Evolutionary conservation across 306 rosid genomes (phyloP).

Genomic region (Malus sylvestris): DNA sequence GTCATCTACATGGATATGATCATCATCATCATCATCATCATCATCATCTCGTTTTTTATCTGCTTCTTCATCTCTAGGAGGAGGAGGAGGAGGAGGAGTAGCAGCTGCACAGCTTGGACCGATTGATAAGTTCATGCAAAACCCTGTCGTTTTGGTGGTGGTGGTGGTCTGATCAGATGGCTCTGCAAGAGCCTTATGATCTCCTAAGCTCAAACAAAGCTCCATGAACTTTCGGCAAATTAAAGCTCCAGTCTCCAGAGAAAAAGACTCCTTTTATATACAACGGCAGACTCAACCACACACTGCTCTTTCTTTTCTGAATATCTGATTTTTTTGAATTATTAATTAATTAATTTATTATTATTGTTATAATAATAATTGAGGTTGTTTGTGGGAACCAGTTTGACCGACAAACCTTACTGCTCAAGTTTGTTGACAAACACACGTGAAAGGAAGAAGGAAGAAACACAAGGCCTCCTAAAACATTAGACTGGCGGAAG

Average conservation of each 20-base stretch:
- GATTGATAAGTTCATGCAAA: constrained; percentile 28
- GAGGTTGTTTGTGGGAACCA: constrained; percentile 15
- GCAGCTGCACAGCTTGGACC: constrained; percentile 5
- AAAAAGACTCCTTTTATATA: background rate
- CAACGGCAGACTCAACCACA: constrained; percentile 15
- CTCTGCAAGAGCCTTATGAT: background rate
- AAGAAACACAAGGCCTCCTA: background rate
- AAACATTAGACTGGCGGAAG: background rate
- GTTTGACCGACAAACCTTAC: constrained; percentile 62
- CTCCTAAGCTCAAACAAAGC: constrained; percentile 33
- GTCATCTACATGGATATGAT: background rate
- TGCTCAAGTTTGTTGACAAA: constrained; percentile 40
- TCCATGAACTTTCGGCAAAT: constrained; percentile 11
- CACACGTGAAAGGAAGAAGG: constrained; percentile 41
- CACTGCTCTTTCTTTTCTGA: background rate
- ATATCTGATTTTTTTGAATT: no score
- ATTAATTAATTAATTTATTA: no score
- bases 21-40: background rate
- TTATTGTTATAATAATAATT: constrained; percentile 1
- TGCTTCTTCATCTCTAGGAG: background rate
- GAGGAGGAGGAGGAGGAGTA: background rate
- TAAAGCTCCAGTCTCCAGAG: background rate
- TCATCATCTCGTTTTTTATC: background rate
- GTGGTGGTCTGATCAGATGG: background rate
- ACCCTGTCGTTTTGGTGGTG: background rate